Base-by-base conservation (phyloP, 331 rosid species). In the Rhamnella rubrinervis region DNA sequence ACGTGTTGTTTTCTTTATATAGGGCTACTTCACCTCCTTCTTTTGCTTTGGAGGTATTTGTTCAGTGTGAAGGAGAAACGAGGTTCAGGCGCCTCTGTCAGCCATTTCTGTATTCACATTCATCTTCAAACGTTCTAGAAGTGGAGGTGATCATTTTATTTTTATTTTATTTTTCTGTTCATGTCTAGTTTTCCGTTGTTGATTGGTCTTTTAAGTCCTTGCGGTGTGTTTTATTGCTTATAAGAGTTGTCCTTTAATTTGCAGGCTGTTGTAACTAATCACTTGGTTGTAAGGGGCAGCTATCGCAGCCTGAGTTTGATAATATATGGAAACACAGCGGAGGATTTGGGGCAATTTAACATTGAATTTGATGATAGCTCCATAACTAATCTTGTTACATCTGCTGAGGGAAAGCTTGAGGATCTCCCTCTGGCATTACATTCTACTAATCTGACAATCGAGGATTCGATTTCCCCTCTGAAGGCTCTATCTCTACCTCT, bases 21-120 rank as follows among this genome's bases (percentile, higher is more conserved):
- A 95, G 98, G 84, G 98, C 95, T 0, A 95, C 98, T 67, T 86
- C 85, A 19, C 98, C 98, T 65, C 98, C 98, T 53, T 95, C 98
- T 14, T 95, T 95, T 84, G 98, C 98, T 37, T 64, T 95, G 53
- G 98, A 95, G 83, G 96, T 89, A 46, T 95, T 95, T 86, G 97
- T 95, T 75, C 96, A 95, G 58, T 95, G 97, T 68, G 97, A 95
- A 79, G 97, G 97, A 64, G 98, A 95, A 86, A 84, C 98, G 19
- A 87, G 97, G 81, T 95, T 95, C 86, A 83, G 96, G 85, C 89
- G 98, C 61, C 95, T 95, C 56, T 95, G 98, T 81, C 98, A 77
- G 81, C 96, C 98, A 71, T 95, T 89, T 84, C 91, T 95, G 40
- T 95, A 95, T 87, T 87, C 98, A 67, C 98, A 92, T 75, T 95